Evolutionary conservation across 2,329 filamentous ascomycete species (phyloP).

Genomic region (Lachnum nothofagi): DNA sequence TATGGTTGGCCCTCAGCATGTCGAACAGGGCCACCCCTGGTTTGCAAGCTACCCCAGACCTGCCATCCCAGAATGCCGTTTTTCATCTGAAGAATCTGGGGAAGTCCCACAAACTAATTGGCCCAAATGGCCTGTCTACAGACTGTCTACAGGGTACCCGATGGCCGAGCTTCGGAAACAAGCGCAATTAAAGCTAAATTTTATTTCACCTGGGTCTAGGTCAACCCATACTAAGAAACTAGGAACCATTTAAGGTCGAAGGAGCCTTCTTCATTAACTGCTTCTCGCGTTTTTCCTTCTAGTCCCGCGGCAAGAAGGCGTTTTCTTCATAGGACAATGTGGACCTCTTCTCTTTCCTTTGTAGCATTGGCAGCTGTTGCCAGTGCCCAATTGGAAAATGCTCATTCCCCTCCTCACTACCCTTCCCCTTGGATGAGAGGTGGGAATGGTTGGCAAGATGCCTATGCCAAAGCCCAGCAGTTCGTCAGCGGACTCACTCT

Average conservation of each 20-base stretch:
- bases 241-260: no score
- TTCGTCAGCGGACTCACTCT: constrained; percentile 71
- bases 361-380: constrained; percentile 16
- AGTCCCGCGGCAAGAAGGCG: background rate
- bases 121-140: background rate
- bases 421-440: constrained; percentile 34
- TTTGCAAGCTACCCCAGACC: constrained; percentile 2
- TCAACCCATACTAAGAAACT: no score
- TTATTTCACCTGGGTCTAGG: no score
- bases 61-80: background rate
- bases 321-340: constrained; percentile 11
- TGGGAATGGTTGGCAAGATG: constrained; percentile 53
- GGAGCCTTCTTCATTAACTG: background rate
- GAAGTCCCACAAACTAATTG: background rate
- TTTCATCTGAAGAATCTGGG: constrained; percentile 8
- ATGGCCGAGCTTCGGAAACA: background rate
- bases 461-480: constrained; percentile 63
- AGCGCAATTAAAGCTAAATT: no score
- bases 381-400: constrained; percentile 24
- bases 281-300: background rate
- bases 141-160: background rate
- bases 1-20: background rate
- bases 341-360: constrained; percentile 17
- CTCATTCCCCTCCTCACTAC: constrained; percentile 29
- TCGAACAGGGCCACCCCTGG: background rate